Percentiles rank a stretch among this genome's conserved stretches.
These are phyloP conservation scores for Tetrapisispora nanseiensis DNA, from an alignment of 805 yeast genomes.

Conservation along the genomic window DNA sequence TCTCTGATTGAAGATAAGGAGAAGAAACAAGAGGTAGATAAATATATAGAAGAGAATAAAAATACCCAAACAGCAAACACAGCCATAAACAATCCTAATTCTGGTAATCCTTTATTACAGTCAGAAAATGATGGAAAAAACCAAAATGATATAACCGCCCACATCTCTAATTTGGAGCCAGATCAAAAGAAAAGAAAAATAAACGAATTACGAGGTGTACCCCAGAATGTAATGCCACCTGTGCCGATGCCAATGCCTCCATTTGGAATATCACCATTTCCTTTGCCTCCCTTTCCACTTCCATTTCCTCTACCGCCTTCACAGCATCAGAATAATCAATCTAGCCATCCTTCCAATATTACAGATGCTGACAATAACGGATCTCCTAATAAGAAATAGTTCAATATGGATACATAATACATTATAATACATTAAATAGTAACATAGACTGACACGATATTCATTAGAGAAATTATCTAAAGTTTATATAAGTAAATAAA, in stretches of 20 bases:
- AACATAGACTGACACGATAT: too few species aligned
- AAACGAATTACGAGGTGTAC: slow-evolving; percentile 3
- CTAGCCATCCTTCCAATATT: neutral
- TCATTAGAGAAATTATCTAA: too few species aligned
- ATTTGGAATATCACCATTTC: slow-evolving; percentile 29
- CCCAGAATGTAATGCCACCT: slow-evolving; percentile 7
- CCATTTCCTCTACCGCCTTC: slow-evolving; percentile 15
- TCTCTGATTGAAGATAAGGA: slow-evolving; percentile 52
- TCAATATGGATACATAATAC: too few species aligned
- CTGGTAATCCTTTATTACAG: slow-evolving; percentile 1
- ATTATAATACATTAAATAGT: too few species aligned
- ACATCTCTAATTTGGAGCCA: slow-evolving; percentile 9
- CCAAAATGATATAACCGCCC: neutral
- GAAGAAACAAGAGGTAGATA: slow-evolving; percentile 44
- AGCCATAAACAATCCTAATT: slow-evolving; percentile 6
- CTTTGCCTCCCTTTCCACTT: slow-evolving; percentile 29
- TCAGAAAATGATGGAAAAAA: slow-evolving; percentile 1
- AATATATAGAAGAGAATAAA: slow-evolving; percentile 35
- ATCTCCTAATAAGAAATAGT: neutral
- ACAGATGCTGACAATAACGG: neutral
- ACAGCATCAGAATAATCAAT: neutral
- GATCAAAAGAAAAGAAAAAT: slow-evolving; percentile 7
- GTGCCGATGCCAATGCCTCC: slow-evolving; percentile 23
- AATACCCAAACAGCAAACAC: slow-evolving; percentile 13
- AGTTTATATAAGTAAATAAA: too few species aligned